phyloP scores from a whole-genome alignment of 257 asterid genomes.

The Agastache rugosa region DNA sequence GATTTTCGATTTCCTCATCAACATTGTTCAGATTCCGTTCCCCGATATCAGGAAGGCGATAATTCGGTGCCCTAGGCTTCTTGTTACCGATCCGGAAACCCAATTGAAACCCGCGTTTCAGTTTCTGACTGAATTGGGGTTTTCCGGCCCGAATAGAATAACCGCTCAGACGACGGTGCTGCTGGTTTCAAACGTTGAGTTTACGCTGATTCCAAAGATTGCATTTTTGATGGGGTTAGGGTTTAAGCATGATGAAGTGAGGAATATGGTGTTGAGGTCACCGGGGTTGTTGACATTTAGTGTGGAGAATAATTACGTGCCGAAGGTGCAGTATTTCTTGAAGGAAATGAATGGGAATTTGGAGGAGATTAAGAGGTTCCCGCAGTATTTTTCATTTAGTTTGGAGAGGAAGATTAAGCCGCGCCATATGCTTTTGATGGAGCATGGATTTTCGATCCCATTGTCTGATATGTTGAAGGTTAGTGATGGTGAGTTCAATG shows the following conservation, averaged over 20 bases:
- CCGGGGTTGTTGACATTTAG: conserved; percentile 91
- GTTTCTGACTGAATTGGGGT: conserved; percentile 68
- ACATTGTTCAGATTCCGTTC: conserved; percentile 59
- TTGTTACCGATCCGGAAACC: conserved; percentile 55
- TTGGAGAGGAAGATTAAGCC: conserved; percentile 86
- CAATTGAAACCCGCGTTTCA: conserved; percentile 67
- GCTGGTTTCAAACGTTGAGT: conserved; percentile 80
- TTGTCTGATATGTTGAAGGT: conserved; percentile 78
- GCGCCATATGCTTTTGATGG: conserved; percentile 63
- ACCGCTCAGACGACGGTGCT: conserved; percentile 69
- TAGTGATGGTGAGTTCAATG: conserved; percentile 76
- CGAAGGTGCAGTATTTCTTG: conserved; percentile 70
- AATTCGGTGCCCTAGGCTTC: conserved; percentile 73
- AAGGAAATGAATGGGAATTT: conserved; percentile 76
- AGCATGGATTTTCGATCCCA: conserved; percentile 56
- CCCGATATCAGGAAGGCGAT: conserved; percentile 58
- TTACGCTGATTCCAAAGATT: conserved; percentile 71
- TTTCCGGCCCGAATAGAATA: conserved; percentile 53
- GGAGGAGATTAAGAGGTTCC: conserved; percentile 78
- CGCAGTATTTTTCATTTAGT: conserved; percentile 84
- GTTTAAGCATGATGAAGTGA: conserved; percentile 58
- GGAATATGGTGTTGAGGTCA: conserved; percentile 78
- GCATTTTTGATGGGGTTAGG: conserved; percentile 69
- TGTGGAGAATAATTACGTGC: conserved; percentile 78
- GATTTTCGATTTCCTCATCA: conserved; percentile 62